Evolutionary conservation across 2,329 filamentous ascomycete genomes (phyloP).

Genomic region (Cercospora beticola): DNA sequence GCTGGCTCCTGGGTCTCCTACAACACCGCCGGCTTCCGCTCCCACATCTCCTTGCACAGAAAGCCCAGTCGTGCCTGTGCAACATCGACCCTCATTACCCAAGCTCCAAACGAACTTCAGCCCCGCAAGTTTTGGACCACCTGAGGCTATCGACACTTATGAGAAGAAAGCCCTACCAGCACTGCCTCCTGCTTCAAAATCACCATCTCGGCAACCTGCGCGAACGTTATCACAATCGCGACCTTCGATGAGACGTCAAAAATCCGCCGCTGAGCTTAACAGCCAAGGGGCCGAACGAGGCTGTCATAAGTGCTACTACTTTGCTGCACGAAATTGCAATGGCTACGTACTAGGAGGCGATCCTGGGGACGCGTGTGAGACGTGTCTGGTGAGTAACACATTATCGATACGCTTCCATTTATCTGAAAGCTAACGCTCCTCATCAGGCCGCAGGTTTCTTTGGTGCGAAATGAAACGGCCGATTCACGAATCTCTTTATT

Average conservation of each 20-base stretch:
- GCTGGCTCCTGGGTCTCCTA: constrained; percentile 7
- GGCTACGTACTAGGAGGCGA: constrained; percentile 39
- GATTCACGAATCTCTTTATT: neutral
- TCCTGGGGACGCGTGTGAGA: constrained; percentile 38
- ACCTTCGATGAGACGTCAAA: constrained; percentile 13
- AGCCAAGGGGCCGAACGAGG: constrained; percentile 29
- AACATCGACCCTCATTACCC: constrained; percentile 28
- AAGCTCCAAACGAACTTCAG: constrained; percentile 27
- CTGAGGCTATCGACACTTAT: constrained; percentile 25
- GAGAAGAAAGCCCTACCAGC: constrained; percentile 26
- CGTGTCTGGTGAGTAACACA: constrained; percentile 29
- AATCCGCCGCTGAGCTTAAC: neutral
- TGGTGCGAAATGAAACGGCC: constrained; percentile 25
- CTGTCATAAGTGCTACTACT: constrained; percentile 41
- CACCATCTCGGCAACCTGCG: constrained; percentile 9
- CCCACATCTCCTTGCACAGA: constrained; percentile 7
- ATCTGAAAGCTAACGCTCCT: constrained; percentile 12
- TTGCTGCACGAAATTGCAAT: constrained; percentile 38
- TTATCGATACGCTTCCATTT: neutral
- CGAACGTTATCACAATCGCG: constrained; percentile 14
- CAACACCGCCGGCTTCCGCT: constrained; percentile 17
- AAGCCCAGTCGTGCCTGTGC: neutral
- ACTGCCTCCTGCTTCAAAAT: constrained; percentile 17
- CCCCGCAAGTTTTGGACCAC: constrained; percentile 23
- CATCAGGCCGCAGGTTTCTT: constrained; percentile 37